Conservation (phyloP, 2,329 filamentous ascomycete species). For the Lasiodiplodia hormozganensis region DNA sequence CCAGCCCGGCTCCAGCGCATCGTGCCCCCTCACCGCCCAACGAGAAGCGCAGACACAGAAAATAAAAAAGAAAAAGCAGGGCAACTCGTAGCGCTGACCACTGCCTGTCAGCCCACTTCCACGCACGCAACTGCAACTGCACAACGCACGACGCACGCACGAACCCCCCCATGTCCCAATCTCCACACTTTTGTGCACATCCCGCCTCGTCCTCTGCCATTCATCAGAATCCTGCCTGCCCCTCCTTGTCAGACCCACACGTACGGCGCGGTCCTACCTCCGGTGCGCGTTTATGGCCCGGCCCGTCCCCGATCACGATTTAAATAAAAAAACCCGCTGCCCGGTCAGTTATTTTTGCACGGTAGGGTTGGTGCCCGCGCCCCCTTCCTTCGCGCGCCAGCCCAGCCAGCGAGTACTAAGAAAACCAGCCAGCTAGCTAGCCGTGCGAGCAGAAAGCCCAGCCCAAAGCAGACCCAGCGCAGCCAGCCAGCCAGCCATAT, state of each 20-base stretch:
- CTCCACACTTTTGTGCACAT: neutral
- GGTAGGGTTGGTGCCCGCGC: neutral
- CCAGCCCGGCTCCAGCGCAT: neutral
- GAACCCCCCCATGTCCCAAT: neutral
- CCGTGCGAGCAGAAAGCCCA: too few species aligned
- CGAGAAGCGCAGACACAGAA: neutral
- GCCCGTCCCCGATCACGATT: conserved; percentile 17
- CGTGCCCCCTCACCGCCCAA: neutral
- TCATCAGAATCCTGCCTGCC: neutral
- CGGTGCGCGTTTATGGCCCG: conserved; percentile 17
- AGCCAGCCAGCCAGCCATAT: neutral
- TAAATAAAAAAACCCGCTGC: neutral
- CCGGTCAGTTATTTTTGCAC: neutral
- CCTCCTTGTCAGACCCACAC: neutral
- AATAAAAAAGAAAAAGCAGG: neutral
- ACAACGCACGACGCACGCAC: neutral
- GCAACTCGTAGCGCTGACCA: neutral
- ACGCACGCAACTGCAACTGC: too few species aligned
- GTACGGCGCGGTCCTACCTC: conserved; percentile 10
- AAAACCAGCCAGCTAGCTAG: neutral
- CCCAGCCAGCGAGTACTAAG: neutral
- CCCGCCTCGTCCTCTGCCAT: neutral
- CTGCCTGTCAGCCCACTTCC: neutral
- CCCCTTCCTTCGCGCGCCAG: neutral
- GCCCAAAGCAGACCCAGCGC: too few species aligned